Base-by-base conservation (phyloP, 306 rosid genomes). In the Oxytropis ochrocephala region DNA sequence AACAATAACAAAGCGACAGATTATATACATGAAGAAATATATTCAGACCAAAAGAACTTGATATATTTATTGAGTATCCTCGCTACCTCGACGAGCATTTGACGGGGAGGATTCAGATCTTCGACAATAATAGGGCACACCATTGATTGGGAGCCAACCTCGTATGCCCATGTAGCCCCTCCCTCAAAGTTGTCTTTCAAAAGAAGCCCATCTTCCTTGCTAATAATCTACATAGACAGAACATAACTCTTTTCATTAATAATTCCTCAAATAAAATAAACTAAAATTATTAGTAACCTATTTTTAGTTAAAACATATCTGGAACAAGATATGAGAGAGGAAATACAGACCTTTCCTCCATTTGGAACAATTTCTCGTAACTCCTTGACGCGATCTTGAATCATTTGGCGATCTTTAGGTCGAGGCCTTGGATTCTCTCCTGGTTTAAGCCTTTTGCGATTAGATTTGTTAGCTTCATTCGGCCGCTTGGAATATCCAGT, bases 141-240 rank as follows among this genome's bases (percentile, higher is more conserved):
- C 91, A 75, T 85, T 52, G 98, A 87, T 54, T 81, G 89, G 21
- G 95, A 85, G 65, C 96, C 96, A 85, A 91, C 94, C 79, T 90
- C 96, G 59, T 85, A 91, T 6, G 98, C 98, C 98, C 98, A 91
- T 17, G 97, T 94, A 36, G 92, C 96, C 49, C 97, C 97, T 65
- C 98, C 98, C 73, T 87, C 96, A 57, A 87, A 87, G 72, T 83
- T 87, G 49, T 94, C 97, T 67, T 91, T 83, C 50, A 94, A 79
- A 76, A 87, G 11, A n/a, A n/a, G n/a, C n/a, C n/a, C n/a, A n/a
- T n/a, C n/a, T n/a, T n/a, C n/a, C n/a, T n/a, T n/a, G n/a, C 80
- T 76, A 56, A 85, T 80, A 75, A 94, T 87, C 98, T 94, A 85
- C 75, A 77, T 67, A 60, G 48, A 7, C 71, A 52, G 5, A 32